Percentiles rank a stretch among this genome's conserved stretches.
Evolutionary conservation across 2,329 filamentous ascomycete genomes (phyloP).

Genomic region (Phyllosticta paracitricarpa): DNA sequence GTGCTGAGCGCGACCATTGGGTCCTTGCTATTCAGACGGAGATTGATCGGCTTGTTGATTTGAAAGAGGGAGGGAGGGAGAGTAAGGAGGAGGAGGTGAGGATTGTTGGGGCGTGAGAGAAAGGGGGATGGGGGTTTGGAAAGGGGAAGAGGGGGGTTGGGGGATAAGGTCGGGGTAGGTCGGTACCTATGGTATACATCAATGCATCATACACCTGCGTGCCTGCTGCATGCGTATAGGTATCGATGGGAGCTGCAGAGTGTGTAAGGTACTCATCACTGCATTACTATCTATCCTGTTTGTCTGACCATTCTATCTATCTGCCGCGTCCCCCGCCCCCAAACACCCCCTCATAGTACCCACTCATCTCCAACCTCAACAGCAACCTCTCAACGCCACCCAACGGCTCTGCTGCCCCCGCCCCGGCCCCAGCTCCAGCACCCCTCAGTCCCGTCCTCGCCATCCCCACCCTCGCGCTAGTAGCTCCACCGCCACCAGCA

Average conservation of each 20-base stretch:
- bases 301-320: neutral
- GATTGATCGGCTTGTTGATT: conserved; percentile 49
- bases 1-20: conserved; percentile 59
- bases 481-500: neutral
- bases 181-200: no score
- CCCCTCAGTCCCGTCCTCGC: neutral
- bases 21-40: conserved; percentile 56
- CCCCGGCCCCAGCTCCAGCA: no score
- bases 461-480: neutral
- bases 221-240: no score
- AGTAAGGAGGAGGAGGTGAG: neutral
- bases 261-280: no score
- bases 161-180: no score
- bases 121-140: neutral
- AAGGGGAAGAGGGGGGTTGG: neutral
- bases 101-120: neutral
- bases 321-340: neutral
- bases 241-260: no score
- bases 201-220: no score
- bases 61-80: conserved; percentile 30
- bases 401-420: conserved; percentile 38
- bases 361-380: conserved; percentile 59
- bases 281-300: no score
- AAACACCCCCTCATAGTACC: conserved; percentile 43
- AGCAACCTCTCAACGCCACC: conserved; percentile 54